Base-by-base conservation (phyloP, 257 asterid species). In the Solanum piurae region DNA sequence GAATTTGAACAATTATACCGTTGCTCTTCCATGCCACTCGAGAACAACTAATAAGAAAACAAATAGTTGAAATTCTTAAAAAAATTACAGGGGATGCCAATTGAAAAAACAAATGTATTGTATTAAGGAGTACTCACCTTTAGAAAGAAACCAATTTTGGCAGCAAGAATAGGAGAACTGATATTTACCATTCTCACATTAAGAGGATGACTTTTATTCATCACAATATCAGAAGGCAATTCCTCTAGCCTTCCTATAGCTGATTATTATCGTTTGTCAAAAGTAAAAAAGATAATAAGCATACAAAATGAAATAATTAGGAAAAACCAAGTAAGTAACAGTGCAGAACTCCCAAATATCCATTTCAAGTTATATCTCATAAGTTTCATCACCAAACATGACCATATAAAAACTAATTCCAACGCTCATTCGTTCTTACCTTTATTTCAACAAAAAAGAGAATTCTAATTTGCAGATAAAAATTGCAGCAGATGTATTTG, bases 101-200 rank as follows among this genome's bases (percentile, higher is more conserved):
- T 85, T 83, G 52, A 86, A 87, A 64, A 85, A 36, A 34, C 12
- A 85, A 88, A 55, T 13, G 42, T 55, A 37, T 23, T 18, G 46
- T 25, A 87, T 66, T 18, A 3, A 42, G 49, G 31, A 89, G 9
- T 33, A 82, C 89, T 42, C 73, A 93, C 99, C 92, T 94, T 94
- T 40, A 92, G 92, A 89, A 96, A 96, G 85, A 93, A 94, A 4
- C 92, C 95, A 87, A 98, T 96, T 88, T 93, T 94, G 55, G 95
- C 98, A 66, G 98, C 99, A 91, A 95, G 89, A 87, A 96, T 95
- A 37, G 95, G 98, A 85, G 98, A 95, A 92, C 98, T 94, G 49
- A 95, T 93, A 90, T 95, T 93, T 82, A 96, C 46, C 14, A 92
- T 93, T 92, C 89, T 93, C 64, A 94, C 5, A 77, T 36, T 89